Conservation (phyloP, 1,139 yeast genomes). For the Meyerozyma guilliermondii region DNA sequence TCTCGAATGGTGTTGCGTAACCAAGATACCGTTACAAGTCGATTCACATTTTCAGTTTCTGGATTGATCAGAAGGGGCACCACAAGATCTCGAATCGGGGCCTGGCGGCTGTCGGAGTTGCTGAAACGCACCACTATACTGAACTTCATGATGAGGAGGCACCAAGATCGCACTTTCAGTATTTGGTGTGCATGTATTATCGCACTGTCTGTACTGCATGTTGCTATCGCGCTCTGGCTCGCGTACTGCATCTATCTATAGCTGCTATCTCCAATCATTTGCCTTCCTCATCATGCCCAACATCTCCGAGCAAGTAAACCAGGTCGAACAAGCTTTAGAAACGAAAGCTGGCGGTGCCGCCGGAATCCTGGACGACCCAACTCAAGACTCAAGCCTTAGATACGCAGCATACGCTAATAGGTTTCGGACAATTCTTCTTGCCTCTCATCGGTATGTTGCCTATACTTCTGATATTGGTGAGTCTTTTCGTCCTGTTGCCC, state of each 20-base stretch:
- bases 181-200: too few species aligned
- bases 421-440: slow-evolving; percentile 60
- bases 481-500: slow-evolving; percentile 83
- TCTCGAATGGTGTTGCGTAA: slow-evolving; percentile 25
- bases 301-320: neutral
- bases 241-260: too few species aligned
- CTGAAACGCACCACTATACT: slow-evolving; percentile 29
- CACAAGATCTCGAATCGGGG: slow-evolving; percentile 22
- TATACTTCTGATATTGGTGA: slow-evolving; percentile 87
- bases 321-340: neutral
- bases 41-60: slow-evolving; percentile 29
- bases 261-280: too few species aligned
- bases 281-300: neutral
- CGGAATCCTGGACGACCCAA: neutral
- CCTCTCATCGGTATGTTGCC: slow-evolving; percentile 83
- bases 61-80: slow-evolving; percentile 27
- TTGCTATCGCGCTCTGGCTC: too few species aligned
- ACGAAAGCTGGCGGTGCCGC: neutral
- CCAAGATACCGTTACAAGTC: slow-evolving; percentile 27
- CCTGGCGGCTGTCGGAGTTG: slow-evolving; percentile 18
- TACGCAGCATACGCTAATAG: slow-evolving; percentile 82
- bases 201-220: too few species aligned
- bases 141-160: slow-evolving; percentile 14
- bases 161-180: too few species aligned
- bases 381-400: slow-evolving; percentile 53